Base-by-base conservation (phyloP, 2,329 filamentous ascomycete genomes). In the Paecilomyces variotii region DNA sequence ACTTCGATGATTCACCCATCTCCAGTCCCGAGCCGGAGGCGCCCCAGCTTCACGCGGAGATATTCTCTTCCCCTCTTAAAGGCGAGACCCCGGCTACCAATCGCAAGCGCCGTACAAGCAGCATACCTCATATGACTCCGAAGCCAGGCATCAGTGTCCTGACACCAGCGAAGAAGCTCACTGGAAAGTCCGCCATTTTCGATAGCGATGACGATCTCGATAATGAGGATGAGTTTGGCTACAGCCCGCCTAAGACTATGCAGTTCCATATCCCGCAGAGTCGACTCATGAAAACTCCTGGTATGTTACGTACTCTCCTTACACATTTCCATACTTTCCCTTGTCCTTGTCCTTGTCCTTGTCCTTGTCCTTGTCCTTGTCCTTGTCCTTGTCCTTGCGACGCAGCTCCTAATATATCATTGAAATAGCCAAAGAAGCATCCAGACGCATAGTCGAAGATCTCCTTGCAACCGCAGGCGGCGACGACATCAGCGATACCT, bases 81-180 rank as follows among this genome's bases (percentile, higher is more conserved):
- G 59, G 64, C 30, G 58, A 56, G 54, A 75, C 69, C 59, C 74
- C 63, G 68, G 76, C 59, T 67, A 75, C 66, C 68, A 76, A 54
- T 72, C 76, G 68, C 74, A 79, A 65, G 69, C 77, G 57, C 4
- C 76, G 76, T 24, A 76, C 76, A 9, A 74, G 69, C 60, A 69
- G 64, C 56, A 64, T 67, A 50, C 57, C 76, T 67, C 54, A 74
- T 70, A 56, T 61, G 76, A 89, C 71, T 2, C 76, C 76, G 53
- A 92, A 89, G 3, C 91, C 91, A 0, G 93, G 93, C 0, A 83
- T 95, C 35, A 96, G 90, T 67, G 89, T 97, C 24, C 85, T 91
- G 70, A 96, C 91, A 1, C 91, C 91, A 0, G 81, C 78, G 1
- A 74, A 74, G 50, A 52, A 52, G 7, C 10, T n/a, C 24, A 28